Evolutionary conservation across 768 basidiomycete genomes (phyloP), one percentile per base, ranked within the genome.

Genomic region (Kwoniella mangroviensis): DNA sequence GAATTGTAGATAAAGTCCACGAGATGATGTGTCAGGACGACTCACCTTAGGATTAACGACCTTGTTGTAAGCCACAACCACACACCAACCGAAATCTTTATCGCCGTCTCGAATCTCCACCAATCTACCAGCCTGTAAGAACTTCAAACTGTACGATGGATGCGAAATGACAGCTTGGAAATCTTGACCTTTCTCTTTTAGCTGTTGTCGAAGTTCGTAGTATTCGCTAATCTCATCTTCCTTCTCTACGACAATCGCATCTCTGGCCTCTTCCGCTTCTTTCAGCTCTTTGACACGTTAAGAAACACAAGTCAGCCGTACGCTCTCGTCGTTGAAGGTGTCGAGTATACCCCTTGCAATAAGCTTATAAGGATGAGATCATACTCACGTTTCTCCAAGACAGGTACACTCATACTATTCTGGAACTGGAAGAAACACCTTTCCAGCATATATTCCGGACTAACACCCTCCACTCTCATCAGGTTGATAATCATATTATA

Each of bases 401-500:
- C 83, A 1, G 97, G 97, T 59, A 98, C 91, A n/a, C 90, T 91
- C 26, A 91, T 89, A 71, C 88, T 94, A 82, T 92, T 98, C 84
- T 99, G 97, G 85, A 98, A 98, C 83, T 99, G 97, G 87, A 92
- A 92, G 87, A 99, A 99, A 85, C 94, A 98, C 56, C 92, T 86
- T 83, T 97, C 93, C 12, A 99, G 87, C 96, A 99, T 98, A 82
- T 88, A 98, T 84, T 99, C 97, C 6, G 97, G 97, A 76, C 93
- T 98, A 75, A 99, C 90, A 5, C 95, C 96, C 83, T 99, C 97
- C 19, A 99, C 97, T 81, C 98, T 91, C 89, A 99, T 95, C 73
- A 99, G 84, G 84, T 98, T 99, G 80, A 99, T 86, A 41, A 99
- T 88, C 97, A 99, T 99, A 83, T 99, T 99, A 84, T 99, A 99